These are phyloP conservation scores for Paramecium tetraurelia DNA, from an alignment of 73 alveolate species.

Conservation along the genomic window DNA sequence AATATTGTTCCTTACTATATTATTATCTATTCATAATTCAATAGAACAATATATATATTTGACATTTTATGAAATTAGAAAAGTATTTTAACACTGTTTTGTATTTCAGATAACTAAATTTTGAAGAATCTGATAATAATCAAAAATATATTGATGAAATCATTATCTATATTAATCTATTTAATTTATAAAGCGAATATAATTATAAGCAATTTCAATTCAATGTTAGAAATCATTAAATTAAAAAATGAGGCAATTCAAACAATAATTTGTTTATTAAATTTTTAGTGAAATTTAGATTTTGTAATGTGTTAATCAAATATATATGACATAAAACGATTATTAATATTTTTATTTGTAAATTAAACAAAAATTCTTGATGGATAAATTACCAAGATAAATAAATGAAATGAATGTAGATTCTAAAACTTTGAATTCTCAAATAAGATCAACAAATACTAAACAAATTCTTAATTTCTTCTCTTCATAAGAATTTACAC, in stretches of 20 bases:
- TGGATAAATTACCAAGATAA: conserved; percentile 17
- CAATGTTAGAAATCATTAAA: not conserved
- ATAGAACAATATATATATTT: too few relatives aligned
- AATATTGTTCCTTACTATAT: not conserved
- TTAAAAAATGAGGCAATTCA: not conserved
- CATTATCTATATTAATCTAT: not conserved
- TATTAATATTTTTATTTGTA: not conserved
- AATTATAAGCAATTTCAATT: not conserved
- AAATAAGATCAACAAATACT: not conserved
- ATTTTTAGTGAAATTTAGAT: not conserved
- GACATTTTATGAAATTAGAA: too few relatives aligned
- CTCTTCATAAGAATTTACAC: conserved; percentile 28
- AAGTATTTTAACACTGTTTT: too few relatives aligned
- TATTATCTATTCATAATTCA: not conserved
- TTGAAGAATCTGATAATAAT: too few relatives aligned
- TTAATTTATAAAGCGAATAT: not conserved
- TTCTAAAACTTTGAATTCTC: not conserved
- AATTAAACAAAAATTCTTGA: not conserved
- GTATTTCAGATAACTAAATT: not conserved
- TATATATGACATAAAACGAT: not conserved
- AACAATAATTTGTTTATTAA: not conserved
- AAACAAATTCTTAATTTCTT: conserved; percentile 4
- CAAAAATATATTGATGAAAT: not conserved
- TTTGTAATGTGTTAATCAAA: not conserved
- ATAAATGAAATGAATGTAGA: not conserved